Evolutionary conservation across 306 rosid genomes (phyloP).

Genomic region (Cicer arietinum): DNA sequence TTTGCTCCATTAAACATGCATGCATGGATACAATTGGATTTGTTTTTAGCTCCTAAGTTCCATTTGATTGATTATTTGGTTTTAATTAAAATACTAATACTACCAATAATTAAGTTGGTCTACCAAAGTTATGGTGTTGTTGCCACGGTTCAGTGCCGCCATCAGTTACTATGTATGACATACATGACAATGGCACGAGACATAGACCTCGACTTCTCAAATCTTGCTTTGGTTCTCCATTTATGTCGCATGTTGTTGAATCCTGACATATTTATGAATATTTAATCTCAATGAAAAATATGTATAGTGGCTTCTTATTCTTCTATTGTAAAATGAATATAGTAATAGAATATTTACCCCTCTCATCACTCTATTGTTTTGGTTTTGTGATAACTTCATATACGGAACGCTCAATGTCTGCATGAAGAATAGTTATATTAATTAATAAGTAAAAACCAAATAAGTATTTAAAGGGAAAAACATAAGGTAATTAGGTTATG

Average conservation of each 20-base stretch:
- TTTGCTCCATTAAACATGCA: constrained; percentile 65
- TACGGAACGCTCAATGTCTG: constrained; percentile 95
- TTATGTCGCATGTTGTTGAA: constrained; percentile 40
- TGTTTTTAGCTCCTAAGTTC: constrained; percentile 23
- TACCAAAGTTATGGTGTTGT: constrained; percentile 59
- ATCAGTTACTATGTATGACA: constrained; percentile 72
- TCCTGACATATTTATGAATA: constrained; percentile 42
- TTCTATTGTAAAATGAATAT: too few relatives aligned
- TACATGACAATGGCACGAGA: constrained; percentile 82
- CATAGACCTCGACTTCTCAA: constrained; percentile 86
- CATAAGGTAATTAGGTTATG: background rate
- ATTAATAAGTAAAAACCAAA: background rate
- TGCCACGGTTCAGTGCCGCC: constrained; percentile 57
- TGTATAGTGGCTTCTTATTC: too few relatives aligned
- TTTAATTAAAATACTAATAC: background rate
- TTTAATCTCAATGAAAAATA: background rate
- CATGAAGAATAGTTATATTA: background rate
- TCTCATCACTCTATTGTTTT: constrained; percentile 52
- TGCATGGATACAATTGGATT: background rate
- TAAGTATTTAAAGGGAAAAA: too few relatives aligned
- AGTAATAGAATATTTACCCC: constrained; percentile 50
- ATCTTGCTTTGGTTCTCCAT: constrained; percentile 59
- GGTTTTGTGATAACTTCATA: constrained; percentile 71
- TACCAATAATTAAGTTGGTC: constrained; percentile 44
- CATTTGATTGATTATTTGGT: constrained; percentile 18